A percentile compares a stretch with the other conserved stretches of the same genome.
These are phyloP conservation scores for Aphanoascus verrucosus DNA, from an alignment of 2,329 filamentous ascomycete genomes.

Conservation along the genomic window DNA sequence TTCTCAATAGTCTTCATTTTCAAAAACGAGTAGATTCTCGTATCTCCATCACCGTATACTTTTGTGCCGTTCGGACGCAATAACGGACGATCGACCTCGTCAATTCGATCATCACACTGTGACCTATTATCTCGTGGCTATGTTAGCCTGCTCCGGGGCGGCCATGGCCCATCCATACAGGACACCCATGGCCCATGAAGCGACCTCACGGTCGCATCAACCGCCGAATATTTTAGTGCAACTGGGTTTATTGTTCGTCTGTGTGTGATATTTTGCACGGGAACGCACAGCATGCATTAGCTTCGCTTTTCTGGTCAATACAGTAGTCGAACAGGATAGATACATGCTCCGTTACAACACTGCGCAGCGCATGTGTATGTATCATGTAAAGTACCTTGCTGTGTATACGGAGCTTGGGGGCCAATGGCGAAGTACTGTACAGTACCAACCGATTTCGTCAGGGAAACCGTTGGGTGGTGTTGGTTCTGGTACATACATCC, in stretches of 20 bases:
- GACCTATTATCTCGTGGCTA: too few species aligned
- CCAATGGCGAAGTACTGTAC: neutral
- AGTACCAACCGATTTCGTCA: neutral
- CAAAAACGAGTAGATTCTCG: too few species aligned
- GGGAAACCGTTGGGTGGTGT: neutral
- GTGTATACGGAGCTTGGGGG: too few species aligned
- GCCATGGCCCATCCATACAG: too few species aligned
- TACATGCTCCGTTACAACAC: neutral
- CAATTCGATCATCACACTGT: too few species aligned
- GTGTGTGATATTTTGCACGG: slow-evolving; percentile 7
- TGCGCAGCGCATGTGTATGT: neutral
- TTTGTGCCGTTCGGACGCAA: too few species aligned
- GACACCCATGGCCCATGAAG: neutral
- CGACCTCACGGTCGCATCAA: slow-evolving; percentile 5
- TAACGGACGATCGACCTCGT: too few species aligned
- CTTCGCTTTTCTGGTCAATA: neutral
- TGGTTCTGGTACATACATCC: neutral
- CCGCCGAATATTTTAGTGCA: neutral
- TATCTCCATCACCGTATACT: too few species aligned
- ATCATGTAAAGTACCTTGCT: neutral
- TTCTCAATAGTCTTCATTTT: too few species aligned
- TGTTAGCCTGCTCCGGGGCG: too few species aligned
- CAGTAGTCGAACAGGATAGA: neutral
- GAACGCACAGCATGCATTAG: slow-evolving; percentile 10
- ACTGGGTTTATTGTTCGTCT: too few species aligned